A percentile compares a stretch with the other conserved stretches of the same genome.
Conservation (phyloP, 176 grass and related monocot genomes). For the Panicum miliaceum region DNA sequence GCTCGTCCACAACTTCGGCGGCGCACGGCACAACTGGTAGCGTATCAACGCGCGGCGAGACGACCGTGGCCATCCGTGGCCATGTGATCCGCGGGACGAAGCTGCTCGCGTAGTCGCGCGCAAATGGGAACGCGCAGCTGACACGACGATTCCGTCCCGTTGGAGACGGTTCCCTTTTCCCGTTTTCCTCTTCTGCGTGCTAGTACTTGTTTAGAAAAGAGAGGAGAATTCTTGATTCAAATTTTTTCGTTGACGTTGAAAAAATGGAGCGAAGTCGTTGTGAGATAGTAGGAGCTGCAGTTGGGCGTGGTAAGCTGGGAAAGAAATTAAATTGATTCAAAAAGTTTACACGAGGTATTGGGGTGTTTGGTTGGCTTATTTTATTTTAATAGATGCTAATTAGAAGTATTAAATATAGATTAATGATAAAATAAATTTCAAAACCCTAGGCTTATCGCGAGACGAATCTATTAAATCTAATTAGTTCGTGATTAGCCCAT, state of each 20-base stretch:
- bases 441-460: too few relatives aligned
- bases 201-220: not conserved
- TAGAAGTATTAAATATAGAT: too few relatives aligned
- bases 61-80: not conserved
- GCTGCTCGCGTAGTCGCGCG: not conserved
- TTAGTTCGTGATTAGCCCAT: too few relatives aligned
- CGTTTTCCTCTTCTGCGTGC: not conserved
- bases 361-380: too few relatives aligned
- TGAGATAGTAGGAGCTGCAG: not conserved
- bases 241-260: constrained; percentile 9
- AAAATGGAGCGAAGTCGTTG: constrained; percentile 1
- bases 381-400: too few relatives aligned
- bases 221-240: constrained; percentile 25
- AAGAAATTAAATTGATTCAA: not conserved
- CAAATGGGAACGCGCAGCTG: not conserved
- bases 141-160: not conserved
- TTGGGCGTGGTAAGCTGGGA: not conserved
- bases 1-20: not conserved
- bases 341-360: too few relatives aligned
- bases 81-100: constrained; percentile 23
- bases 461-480: too few relatives aligned
- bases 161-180: not conserved
- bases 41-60: not conserved
- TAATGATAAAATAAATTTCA: too few relatives aligned
- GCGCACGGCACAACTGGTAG: not conserved